A percentile compares a stretch with the other conserved stretches of the same genome.
Evolutionary conservation across 257 asterid genomes (phyloP).

Genomic region (Eucommia ulmoides): DNA sequence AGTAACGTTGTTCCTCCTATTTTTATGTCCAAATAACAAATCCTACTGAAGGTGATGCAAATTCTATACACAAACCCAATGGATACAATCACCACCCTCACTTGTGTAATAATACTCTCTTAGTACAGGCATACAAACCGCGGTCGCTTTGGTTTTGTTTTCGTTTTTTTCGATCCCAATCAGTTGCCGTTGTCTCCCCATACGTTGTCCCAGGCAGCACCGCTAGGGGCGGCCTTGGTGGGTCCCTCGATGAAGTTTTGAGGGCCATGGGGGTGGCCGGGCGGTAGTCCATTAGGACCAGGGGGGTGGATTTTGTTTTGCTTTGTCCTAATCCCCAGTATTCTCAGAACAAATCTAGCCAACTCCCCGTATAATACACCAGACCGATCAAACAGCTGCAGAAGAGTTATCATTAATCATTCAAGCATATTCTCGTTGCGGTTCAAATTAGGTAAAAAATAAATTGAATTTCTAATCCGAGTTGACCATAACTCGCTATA

Average conservation of each 20-base stretch:
- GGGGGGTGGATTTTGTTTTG: constrained; percentile 49
- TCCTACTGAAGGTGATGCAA: too few species aligned
- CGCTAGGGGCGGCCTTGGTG: constrained; percentile 61
- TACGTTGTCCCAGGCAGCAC: constrained; percentile 60
- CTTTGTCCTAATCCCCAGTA: constrained; percentile 64
- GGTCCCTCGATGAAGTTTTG: constrained; percentile 60
- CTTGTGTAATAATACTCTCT: too few species aligned
- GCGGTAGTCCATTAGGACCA: constrained; percentile 54
- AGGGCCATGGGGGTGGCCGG: constrained; percentile 33
- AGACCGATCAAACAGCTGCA: constrained; percentile 85
- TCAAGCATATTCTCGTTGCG: too few species aligned
- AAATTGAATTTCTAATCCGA: neutral
- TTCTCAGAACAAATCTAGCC: constrained; percentile 85
- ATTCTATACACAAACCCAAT: too few species aligned
- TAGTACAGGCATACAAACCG: too few species aligned
- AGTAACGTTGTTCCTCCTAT: too few species aligned
- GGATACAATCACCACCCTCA: too few species aligned
- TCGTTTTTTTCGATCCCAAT: too few species aligned
- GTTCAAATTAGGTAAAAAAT: neutral
- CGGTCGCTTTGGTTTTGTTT: too few species aligned
- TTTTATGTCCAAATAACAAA: too few species aligned
- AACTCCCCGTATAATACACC: constrained; percentile 92
- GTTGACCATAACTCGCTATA: too few species aligned
- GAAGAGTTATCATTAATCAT: neutral
- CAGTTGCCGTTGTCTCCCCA: constrained; percentile 65